Conservation (phyloP, 2,329 filamentous ascomycete genomes). For the Atkinsonella texensis region DNA sequence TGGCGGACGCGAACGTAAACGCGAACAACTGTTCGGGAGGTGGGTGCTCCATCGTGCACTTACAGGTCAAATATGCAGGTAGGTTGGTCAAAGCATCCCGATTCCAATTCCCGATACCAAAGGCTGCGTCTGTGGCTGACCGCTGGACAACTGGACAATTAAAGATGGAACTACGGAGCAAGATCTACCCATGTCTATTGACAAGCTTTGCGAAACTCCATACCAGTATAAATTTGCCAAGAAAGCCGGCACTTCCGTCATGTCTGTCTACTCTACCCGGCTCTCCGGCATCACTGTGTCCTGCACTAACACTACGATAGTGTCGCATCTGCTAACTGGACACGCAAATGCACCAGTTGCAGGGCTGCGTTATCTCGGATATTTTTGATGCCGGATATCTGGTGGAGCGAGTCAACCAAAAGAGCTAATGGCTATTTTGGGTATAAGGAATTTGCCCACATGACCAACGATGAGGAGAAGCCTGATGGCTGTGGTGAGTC, state of each 20-base stretch:
- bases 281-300: not conserved
- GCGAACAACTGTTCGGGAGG: not conserved
- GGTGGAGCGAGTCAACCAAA: conserved; percentile 6
- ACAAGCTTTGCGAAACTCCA: not conserved
- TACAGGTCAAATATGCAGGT: not conserved
- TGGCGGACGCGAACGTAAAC: not conserved
- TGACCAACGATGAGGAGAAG: not conserved
- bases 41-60: not conserved
- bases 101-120: too few species aligned
- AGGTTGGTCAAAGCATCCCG: not conserved
- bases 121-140: too few species aligned
- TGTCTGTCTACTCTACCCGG: not conserved
- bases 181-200: not conserved
- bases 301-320: not conserved
- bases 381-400: conserved; percentile 4
- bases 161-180: not conserved
- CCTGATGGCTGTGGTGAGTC: not conserved
- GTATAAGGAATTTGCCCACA: conserved; percentile 4
- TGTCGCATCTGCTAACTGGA: not conserved
- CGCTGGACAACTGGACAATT: not conserved
- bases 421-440: conserved; percentile 9
- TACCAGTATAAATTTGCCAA: not conserved
- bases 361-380: not conserved
- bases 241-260: not conserved
- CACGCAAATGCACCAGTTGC: conserved; percentile 1